Conservation (phyloP, 2,329 filamentous ascomycete genomes). For the Talaromyces verruculosus region DNA sequence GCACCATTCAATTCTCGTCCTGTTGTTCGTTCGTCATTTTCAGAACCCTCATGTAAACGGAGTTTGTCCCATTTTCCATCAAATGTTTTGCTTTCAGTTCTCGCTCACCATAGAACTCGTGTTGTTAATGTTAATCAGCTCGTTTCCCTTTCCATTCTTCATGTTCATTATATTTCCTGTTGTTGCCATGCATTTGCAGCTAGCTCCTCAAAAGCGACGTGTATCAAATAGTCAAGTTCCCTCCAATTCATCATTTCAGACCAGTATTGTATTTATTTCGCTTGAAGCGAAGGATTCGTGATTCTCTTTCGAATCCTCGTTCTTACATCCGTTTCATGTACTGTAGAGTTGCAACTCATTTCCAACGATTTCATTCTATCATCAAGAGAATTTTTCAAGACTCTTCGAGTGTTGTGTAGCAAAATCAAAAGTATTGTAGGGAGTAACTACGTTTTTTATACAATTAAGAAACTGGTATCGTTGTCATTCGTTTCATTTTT, state of each 20-base stretch:
- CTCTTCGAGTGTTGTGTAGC: too few species aligned
- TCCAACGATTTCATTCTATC: too few species aligned
- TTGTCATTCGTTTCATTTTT: constrained; percentile 5
- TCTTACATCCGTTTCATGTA: background rate
- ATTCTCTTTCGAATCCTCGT: background rate
- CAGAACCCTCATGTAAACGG: constrained; percentile 1
- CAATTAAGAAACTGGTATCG: background rate
- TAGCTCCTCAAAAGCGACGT: background rate
- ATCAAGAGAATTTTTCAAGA: too few species aligned
- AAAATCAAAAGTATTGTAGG: too few species aligned
- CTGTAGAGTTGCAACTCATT: background rate
- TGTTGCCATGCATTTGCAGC: constrained; percentile 1
- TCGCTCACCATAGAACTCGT: background rate
- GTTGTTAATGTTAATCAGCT: background rate
- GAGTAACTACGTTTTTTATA: background rate
- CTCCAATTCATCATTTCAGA: background rate
- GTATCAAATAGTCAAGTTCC: background rate
- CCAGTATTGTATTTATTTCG: background rate
- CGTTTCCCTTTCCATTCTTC: background rate
- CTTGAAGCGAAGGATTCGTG: background rate
- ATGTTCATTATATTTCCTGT: background rate
- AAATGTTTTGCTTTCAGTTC: background rate
- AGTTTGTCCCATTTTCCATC: background rate
- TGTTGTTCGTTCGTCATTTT: background rate
- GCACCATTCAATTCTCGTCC: background rate